A percentile compares a stretch with the other conserved stretches of the same genome.
Evolutionary conservation across 2,329 filamentous ascomycete species (phyloP).

Genomic region (Teratosphaeria viscida): DNA sequence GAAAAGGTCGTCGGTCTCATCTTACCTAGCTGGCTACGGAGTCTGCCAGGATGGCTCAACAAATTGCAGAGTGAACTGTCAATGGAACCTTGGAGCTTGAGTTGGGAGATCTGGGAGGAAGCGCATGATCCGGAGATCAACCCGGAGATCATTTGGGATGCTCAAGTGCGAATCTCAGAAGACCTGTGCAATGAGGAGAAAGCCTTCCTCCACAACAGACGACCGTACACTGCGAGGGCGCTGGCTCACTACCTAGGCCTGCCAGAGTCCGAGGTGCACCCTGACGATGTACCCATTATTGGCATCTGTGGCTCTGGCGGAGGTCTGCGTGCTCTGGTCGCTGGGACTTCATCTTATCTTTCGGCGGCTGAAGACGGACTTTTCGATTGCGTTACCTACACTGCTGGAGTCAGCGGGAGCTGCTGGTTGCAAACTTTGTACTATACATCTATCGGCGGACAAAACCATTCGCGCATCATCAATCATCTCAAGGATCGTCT

Average conservation of each 20-base stretch:
- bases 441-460: constrained; percentile 64
- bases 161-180: constrained; percentile 68
- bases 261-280: constrained; percentile 70
- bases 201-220: constrained; percentile 59
- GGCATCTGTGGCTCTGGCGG: constrained; percentile 92
- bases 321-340: constrained; percentile 78
- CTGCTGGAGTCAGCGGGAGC: constrained; percentile 86
- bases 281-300: constrained; percentile 85
- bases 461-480: constrained; percentile 59
- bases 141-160: constrained; percentile 76
- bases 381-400: constrained; percentile 91
- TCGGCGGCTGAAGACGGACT: constrained; percentile 77
- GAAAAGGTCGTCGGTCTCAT: constrained; percentile 36
- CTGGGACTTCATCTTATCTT: constrained; percentile 77
- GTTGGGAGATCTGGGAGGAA: constrained; percentile 88
- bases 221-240: constrained; percentile 56
- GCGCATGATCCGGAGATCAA: constrained; percentile 74
- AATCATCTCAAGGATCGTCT: constrained; percentile 80
- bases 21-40: constrained; percentile 70
- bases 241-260: constrained; percentile 75
- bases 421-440: constrained; percentile 92
- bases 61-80: constrained; percentile 84
- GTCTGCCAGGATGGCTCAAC: constrained; percentile 62
- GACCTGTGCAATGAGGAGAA: constrained; percentile 78
- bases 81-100: constrained; percentile 75